Conservation (phyloP, 2,329 filamentous ascomycete species). For the Curvularia lunata region DNA sequence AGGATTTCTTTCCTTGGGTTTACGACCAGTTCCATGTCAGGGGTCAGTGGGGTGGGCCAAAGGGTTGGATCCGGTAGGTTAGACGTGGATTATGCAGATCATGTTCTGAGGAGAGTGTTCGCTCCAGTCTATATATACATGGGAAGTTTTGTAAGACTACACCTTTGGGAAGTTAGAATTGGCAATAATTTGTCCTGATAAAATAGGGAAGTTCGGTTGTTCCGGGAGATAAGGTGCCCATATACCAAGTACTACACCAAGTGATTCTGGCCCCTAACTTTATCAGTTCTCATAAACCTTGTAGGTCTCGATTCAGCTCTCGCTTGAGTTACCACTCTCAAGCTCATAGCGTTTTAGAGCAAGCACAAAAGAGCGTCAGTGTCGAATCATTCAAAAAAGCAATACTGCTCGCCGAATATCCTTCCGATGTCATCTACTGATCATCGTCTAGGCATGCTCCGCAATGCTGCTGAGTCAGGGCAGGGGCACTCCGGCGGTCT, state of each 20-base stretch:
- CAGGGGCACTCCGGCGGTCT: background rate
- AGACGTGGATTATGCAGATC: background rate
- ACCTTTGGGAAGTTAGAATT: background rate
- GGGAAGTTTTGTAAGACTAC: background rate
- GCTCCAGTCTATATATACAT: background rate
- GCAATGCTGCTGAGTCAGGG: background rate
- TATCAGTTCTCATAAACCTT: background rate
- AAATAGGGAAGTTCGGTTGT: background rate
- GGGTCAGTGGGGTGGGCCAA: slow-evolving; percentile 67
- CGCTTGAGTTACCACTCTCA: background rate
- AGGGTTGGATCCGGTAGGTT: slow-evolving; percentile 50
- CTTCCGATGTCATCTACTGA: background rate
- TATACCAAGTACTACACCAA: background rate
- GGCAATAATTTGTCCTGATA: background rate
- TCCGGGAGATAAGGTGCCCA: background rate
- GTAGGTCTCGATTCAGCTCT: background rate
- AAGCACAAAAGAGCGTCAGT: background rate
- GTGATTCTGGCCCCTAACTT: background rate
- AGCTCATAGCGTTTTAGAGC: background rate
- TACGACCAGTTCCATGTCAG: slow-evolving; percentile 66
- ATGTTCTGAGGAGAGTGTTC: background rate
- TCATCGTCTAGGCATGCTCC: background rate
- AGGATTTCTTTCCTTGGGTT: slow-evolving; percentile 72
- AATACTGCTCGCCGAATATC: background rate
- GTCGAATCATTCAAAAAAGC: background rate